These are phyloP conservation scores for Isatis tinctoria DNA, from an alignment of 345 rosid genomes.

Conservation along the genomic window DNA sequence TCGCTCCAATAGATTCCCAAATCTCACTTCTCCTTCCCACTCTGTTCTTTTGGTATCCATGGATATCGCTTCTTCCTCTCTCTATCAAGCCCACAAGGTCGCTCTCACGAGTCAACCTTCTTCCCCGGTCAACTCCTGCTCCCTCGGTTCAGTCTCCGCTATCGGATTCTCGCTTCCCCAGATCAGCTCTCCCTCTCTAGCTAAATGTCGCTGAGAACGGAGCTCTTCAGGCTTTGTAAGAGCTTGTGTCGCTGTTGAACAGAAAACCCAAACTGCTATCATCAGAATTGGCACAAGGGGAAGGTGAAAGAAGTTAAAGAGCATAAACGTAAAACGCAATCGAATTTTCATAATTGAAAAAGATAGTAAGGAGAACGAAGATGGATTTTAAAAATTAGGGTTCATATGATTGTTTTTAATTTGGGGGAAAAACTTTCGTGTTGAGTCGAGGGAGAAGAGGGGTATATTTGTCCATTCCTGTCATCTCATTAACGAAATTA, in stretches of 20 bases:
- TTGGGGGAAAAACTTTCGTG: too few relatives aligned
- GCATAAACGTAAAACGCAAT: too few relatives aligned
- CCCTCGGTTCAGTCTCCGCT: constrained; percentile 52
- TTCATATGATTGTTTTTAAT: too few relatives aligned
- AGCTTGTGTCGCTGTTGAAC: constrained; percentile 73
- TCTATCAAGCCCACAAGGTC: constrained; percentile 16
- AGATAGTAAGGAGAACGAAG: too few relatives aligned
- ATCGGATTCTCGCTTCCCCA: constrained; percentile 46
- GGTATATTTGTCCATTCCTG: too few relatives aligned
- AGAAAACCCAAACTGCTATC: constrained; percentile 61
- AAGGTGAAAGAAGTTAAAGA: too few relatives aligned
- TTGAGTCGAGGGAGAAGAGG: too few relatives aligned
- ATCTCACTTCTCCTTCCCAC: neutral
- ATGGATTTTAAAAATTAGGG: too few relatives aligned
- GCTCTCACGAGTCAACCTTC: constrained; percentile 22
- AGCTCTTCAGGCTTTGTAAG: constrained; percentile 30
- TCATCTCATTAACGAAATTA: too few relatives aligned
- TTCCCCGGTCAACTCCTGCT: constrained; percentile 33
- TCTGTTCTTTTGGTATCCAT: neutral
- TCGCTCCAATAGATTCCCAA: neutral
- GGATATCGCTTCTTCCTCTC: constrained; percentile 23
- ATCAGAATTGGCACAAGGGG: constrained; percentile 93
- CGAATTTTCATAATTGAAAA: too few relatives aligned
- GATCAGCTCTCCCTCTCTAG: constrained; percentile 34
- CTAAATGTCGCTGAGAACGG: constrained; percentile 30